Conservation (phyloP, 805 yeast species). For the Lachancea fermentati region DNA sequence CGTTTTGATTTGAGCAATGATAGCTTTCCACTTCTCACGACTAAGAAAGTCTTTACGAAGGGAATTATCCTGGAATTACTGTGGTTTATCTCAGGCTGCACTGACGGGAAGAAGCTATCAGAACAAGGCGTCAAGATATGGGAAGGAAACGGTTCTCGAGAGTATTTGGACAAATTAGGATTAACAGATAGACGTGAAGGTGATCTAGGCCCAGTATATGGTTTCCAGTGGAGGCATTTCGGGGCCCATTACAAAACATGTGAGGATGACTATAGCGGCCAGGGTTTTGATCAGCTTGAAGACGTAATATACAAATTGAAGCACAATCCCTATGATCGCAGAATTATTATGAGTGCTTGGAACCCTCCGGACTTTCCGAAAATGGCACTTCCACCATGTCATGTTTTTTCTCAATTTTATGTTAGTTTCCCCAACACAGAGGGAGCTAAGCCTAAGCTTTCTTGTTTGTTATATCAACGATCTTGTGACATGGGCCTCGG, state of each 20-base stretch:
- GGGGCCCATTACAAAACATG: conserved; percentile 90
- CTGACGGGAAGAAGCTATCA: conserved; percentile 74
- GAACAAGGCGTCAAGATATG: conserved; percentile 92
- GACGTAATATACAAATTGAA: conserved; percentile 75
- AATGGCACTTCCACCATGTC: conserved; percentile 99
- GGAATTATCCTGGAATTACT: conserved; percentile 85
- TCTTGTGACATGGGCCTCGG: conserved; percentile 99
- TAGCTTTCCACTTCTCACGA: conserved; percentile 81
- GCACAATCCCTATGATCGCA: conserved; percentile 87
- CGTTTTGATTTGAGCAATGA: conserved; percentile 72
- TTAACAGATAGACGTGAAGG: conserved; percentile 78
- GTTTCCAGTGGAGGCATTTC: conserved; percentile 99
- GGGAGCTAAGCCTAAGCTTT: conserved; percentile 55
- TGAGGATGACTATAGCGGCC: conserved; percentile 77
- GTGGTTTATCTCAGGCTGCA: conserved; percentile 89
- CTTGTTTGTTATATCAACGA: conserved; percentile 89
- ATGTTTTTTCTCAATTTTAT: conserved; percentile 91
- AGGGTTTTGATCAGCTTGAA: conserved; percentile 87
- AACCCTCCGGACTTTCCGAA: conserved; percentile 89
- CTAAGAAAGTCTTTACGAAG: conserved; percentile 84
- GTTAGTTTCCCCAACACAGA: conserved; percentile 69
- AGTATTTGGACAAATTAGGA: conserved; percentile 80
- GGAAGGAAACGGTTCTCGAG: conserved; percentile 98
- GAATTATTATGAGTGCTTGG: conserved; percentile 97
- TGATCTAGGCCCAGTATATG: conserved; percentile 97